Evolutionary conservation across 345 rosid species (phyloP).

Genomic region (Camelina neglecta): DNA sequence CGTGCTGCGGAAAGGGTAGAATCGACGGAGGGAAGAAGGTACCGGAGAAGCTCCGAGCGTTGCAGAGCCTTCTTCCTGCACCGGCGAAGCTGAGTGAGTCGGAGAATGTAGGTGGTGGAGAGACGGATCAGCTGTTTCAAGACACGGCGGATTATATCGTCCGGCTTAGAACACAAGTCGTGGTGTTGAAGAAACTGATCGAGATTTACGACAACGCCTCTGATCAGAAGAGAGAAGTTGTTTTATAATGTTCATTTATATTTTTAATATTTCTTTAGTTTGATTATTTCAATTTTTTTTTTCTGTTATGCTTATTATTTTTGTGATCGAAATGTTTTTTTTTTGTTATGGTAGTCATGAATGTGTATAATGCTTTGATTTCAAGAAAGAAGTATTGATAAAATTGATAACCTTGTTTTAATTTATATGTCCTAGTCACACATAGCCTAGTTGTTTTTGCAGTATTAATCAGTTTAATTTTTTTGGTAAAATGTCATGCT

Average conservation of each 20-base stretch:
- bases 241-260: slow-evolving; percentile 4
- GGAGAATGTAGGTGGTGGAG: slow-evolving; percentile 7
- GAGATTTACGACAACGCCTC: not conserved
- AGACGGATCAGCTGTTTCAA: slow-evolving; percentile 57
- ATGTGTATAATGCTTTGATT: not conserved
- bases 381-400: not conserved
- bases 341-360: not conserved
- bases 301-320: not conserved
- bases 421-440: too few species aligned
- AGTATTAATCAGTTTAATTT: too few species aligned
- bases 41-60: not conserved
- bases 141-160: slow-evolving; percentile 87
- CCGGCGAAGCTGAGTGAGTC: not conserved
- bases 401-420: not conserved
- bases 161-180: slow-evolving; percentile 65
- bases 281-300: not conserved
- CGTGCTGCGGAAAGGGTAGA: not conserved
- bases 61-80: not conserved
- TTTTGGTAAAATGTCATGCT: too few species aligned
- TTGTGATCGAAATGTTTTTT: not conserved
- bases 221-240: not conserved
- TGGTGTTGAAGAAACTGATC: slow-evolving; percentile 43
- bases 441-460: too few species aligned
- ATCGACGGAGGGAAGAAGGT: not conserved
- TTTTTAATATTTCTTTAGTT: not conserved